Evolutionary conservation across 164 flowering plant species (phyloP), one percentile per base, ranked within the genome.

Genomic region (Macadamia integrifolia): DNA sequence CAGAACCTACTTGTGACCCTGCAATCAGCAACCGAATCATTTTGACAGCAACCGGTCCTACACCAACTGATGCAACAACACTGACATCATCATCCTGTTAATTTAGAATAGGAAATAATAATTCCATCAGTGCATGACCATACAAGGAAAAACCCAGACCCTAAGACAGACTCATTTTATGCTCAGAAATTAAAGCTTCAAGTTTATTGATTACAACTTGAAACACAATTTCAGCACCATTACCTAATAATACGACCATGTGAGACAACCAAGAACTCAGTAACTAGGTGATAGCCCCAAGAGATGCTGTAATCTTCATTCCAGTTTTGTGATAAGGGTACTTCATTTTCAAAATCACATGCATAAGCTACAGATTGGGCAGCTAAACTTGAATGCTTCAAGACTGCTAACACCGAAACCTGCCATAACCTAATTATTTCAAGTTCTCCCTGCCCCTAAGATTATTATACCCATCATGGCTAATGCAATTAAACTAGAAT

Each of bases 1-100:
- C 76, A 65, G 83, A 74, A 69, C 98, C 98, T 30, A 97, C 98
- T 82, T 93, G 98, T n/a, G 92, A 84, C 53, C 97, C 98, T 68
- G 95, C 92, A 78, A 93, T 90, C 70, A 90, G 78, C 72, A 93
- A 93, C 73, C 89, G 86, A 71, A 93, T 76, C 57, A 88, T 81
- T 77, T 87, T 93, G 62, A 87, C 80, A 63, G 87, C 85, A 58
- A 84, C 83, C 81, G 87, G 95, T 30, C 77, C 88, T 6, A 76
- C 71, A 69, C 78, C 79, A 9, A 72, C 76, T 69, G 75, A 46
- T 64, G 81, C 78, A 64, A 83, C 89, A 7, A n/a, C 58, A 71
- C 64, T 69, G 49, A 43, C 69, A 69, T 79, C 87, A 69, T 80
- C 83, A 63, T 84, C 90, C 94, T 88, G 77, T 71, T 69, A 44